Evolutionary conservation across 1,284 basidiomycete species (phyloP), one percentile per base, ranked within the genome.

Genomic region (Phenoliferia sp.): DNA sequence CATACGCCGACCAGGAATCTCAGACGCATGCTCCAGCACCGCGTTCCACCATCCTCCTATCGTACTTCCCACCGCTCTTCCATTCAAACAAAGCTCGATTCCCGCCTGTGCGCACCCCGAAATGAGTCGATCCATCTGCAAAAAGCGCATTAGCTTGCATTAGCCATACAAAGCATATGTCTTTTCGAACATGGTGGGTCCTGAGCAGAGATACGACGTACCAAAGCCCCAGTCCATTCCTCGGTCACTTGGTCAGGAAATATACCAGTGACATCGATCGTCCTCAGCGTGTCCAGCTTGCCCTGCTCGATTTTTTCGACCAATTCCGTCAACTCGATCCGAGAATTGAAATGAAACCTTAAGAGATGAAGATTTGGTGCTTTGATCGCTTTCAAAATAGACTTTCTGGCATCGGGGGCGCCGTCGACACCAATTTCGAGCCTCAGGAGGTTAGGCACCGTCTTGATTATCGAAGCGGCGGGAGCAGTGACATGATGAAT

Each of bases 391-490:
- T 16, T 28, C 29, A 61, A 16, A 54, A 34, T 12, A 4, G 19
- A 10, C 22, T 28, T 44, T 12, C 12, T 26, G 12, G 33, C 22
- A 26, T 2, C 26, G n/a, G 32, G 1, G 1, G 22, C 39, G n/a
- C 16, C 7, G 26, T 5, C 16, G 9, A 48, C 61, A 31, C 69
- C 66, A 22, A 68, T 31, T 12, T 70, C 69, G 66, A 70, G 64
- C 4, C 66, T 64, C 3, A 62, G 59, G 4, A 68, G 62, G n/a
- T n/a, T n/a, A n/a, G n/a, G n/a, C n/a, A n/a, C n/a, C n/a, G n/a
- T n/a, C n/a, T n/a, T n/a, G n/a, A n/a, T n/a, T 28, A 26, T 3
- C 33, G 62, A 34, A 55, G 57, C 4, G n/a, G 29, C 3, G 26
- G 26, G 33, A 63, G n/a, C 29, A 64, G 22, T 16, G n/a, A 19